phyloP scores from a whole-genome alignment of 2,329 filamentous ascomycete species.

The Pestalotiopsis sp. region DNA sequence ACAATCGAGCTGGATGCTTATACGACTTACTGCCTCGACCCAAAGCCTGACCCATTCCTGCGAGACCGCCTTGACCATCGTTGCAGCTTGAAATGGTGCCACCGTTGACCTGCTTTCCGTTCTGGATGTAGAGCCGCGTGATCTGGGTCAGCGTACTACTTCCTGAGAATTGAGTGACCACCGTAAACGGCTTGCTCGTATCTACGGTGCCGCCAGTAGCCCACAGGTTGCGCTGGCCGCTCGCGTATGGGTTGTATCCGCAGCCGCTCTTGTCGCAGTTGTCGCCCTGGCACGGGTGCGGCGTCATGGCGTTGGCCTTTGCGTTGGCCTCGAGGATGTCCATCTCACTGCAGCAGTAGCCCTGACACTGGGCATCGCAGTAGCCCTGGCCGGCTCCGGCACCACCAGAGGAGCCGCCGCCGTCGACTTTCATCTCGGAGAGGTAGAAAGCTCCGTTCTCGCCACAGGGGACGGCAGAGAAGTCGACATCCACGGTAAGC shows the following conservation, averaged over 20 bases:
- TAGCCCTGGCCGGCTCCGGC: conserved; percentile 58
- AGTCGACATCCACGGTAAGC: conserved; percentile 67
- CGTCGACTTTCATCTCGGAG: conserved; percentile 63
- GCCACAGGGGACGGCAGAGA: conserved; percentile 65
- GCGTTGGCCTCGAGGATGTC: conserved; percentile 49
- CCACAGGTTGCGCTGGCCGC: conserved; percentile 2
- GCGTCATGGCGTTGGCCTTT: conserved; percentile 3
- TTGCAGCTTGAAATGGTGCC: conserved; percentile 55
- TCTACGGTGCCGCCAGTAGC: conserved; percentile 46
- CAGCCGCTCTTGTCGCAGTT: conserved; percentile 9
- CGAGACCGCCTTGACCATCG: conserved; percentile 63
- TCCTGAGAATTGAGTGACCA: conserved; percentile 14
- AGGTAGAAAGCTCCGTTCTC: conserved; percentile 70
- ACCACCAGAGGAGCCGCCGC: conserved; percentile 52
- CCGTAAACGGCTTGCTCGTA: conserved; percentile 58
- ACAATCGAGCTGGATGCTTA: too few relatives aligned
- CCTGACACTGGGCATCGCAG: conserved; percentile 56
- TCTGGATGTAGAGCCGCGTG: conserved; percentile 13
- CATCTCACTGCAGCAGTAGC: conserved; percentile 70
- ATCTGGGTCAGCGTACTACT: conserved; percentile 8
- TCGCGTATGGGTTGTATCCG: not conserved
- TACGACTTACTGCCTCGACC: conserved; percentile 19
- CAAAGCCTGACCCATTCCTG: conserved; percentile 54
- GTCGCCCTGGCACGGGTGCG: conserved; percentile 2
- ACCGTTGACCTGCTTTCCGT: conserved; percentile 54